phyloP scores from a whole-genome alignment of 768 basidiomycete species.

The Clathrus columnatus region DNA sequence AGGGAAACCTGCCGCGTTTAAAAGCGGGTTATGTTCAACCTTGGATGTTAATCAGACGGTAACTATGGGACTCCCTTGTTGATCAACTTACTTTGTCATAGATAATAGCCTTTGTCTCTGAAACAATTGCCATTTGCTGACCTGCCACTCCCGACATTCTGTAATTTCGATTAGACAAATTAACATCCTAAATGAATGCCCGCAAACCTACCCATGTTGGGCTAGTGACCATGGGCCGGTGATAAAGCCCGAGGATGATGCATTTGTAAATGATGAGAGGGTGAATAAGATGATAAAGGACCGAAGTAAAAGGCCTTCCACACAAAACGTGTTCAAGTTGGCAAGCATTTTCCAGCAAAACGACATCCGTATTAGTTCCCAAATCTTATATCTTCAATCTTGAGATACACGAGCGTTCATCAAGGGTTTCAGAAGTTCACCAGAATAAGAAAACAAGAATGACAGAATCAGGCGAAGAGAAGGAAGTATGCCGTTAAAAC shows the following conservation, averaged over 20 bases:
- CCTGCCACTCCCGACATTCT: constrained; percentile 5
- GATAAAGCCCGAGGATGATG: neutral
- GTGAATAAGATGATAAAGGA: too few relatives aligned
- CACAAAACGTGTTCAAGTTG: too few relatives aligned
- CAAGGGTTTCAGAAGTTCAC: too few relatives aligned
- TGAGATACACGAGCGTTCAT: too few relatives aligned
- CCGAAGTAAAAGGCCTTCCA: too few relatives aligned
- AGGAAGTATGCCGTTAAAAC: too few relatives aligned
- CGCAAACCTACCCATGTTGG: constrained; percentile 3
- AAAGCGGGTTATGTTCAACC: constrained; percentile 7
- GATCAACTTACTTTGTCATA: constrained; percentile 4
- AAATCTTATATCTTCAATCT: too few relatives aligned
- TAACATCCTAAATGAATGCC: neutral
- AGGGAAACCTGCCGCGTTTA: neutral
- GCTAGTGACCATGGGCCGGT: constrained; percentile 7
- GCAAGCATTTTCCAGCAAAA: too few relatives aligned
- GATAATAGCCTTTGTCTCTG: constrained; percentile 7
- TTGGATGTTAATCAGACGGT: neutral
- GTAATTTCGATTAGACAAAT: neutral
- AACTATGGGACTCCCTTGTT: neutral
- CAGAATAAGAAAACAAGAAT: too few relatives aligned
- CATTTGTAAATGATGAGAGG: neutral
- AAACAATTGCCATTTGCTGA: constrained; percentile 4
- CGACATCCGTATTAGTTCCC: too few relatives aligned
- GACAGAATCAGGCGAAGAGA: too few relatives aligned